Conservation (phyloP, 495 filamentous ascomycete species). For the Neurospora sp. region DNA sequence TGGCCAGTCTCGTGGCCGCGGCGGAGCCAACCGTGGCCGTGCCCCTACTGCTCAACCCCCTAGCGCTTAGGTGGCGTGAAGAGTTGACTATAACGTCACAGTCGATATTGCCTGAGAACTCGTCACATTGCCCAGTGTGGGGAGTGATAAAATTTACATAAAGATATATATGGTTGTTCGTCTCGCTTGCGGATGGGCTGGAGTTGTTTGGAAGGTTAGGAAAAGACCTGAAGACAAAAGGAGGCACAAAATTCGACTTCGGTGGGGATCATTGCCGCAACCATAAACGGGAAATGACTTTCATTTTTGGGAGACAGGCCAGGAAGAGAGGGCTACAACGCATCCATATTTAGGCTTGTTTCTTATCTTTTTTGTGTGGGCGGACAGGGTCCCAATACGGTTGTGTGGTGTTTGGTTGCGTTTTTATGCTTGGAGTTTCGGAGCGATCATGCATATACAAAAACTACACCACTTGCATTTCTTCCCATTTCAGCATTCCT, state of each 20-base stretch:
- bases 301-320: background rate
- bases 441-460: background rate
- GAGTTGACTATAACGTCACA: background rate
- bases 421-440: background rate
- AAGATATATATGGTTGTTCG: constrained; percentile 2
- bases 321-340: background rate
- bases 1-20: constrained; percentile 44
- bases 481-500: background rate
- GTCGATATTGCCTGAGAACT: background rate
- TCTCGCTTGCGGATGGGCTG: constrained; percentile 3
- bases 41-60: constrained; percentile 26
- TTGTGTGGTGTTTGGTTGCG: background rate
- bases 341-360: background rate
- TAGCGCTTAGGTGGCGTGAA: constrained; percentile 15
- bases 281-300: background rate
- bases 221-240: background rate
- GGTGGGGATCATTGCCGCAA: background rate
- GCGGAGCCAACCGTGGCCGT: constrained; percentile 45
- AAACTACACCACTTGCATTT: background rate
- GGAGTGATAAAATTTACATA: background rate
- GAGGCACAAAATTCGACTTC: background rate
- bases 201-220: constrained; percentile 5
- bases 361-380: background rate
- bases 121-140: background rate
- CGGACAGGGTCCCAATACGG: background rate